phyloP scores from a whole-genome alignment of 2,329 filamentous ascomycete genomes.

The Byssothecium circinans region DNA sequence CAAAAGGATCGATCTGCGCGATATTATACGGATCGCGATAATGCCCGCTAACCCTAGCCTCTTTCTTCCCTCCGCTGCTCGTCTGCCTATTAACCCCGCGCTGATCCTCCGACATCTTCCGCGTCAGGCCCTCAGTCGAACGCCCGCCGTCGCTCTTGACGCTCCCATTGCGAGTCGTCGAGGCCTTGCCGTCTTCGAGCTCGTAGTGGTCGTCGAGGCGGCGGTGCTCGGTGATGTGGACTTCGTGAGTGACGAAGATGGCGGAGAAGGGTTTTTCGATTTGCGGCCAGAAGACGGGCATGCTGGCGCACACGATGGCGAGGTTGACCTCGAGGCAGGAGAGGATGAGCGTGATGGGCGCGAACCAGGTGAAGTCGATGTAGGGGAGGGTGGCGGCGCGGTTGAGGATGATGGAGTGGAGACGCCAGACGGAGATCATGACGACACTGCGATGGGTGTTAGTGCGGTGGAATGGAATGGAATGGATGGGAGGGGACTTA shows the following conservation, averaged over 20 bases:
- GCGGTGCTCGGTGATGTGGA: conserved; percentile 35
- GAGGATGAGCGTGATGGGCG: conserved; percentile 28
- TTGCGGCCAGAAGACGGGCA: conserved; percentile 42
- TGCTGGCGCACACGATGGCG: conserved; percentile 38
- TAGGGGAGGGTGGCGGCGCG: conserved; percentile 35
- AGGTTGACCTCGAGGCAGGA: conserved; percentile 38
- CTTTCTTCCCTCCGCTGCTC: conserved; percentile 6
- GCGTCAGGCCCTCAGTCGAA: conserved; percentile 24
- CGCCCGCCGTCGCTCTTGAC: conserved; percentile 28
- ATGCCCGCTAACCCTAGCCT: conserved; percentile 7
- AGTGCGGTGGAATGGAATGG: neutral
- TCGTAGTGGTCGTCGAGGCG: conserved; percentile 23
- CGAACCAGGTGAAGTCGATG: conserved; percentile 37
- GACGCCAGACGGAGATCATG: conserved; percentile 33
- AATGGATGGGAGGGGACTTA: conserved; percentile 17
- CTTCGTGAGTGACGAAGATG: conserved; percentile 40
- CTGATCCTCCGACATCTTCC: conserved; percentile 7
- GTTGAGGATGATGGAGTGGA: conserved; percentile 29
- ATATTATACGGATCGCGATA: conserved; percentile 28
- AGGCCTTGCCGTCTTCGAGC: conserved; percentile 26
- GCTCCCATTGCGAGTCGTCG: conserved; percentile 10
- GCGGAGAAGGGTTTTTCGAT: conserved; percentile 27
- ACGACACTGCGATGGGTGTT: conserved; percentile 37
- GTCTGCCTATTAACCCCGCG: conserved; percentile 3
- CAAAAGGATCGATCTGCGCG: conserved; percentile 28